These are phyloP conservation scores for Lachancea quebecensis DNA, from an alignment of 805 yeast genomes.

Conservation along the genomic window DNA sequence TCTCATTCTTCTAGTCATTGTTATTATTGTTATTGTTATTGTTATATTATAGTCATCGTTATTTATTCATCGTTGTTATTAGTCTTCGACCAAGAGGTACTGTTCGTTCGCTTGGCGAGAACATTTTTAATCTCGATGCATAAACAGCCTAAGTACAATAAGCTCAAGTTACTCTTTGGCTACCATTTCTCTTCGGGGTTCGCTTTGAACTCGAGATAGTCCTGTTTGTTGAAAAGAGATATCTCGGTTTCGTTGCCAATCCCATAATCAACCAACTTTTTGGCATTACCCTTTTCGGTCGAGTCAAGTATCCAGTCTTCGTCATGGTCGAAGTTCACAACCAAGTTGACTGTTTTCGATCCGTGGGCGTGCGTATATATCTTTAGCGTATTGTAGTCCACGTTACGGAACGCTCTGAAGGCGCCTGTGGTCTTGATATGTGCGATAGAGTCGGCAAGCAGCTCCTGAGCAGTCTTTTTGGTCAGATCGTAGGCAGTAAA, in stretches of 20 bases:
- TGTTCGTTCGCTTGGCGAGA: no score
- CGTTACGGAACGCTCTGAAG: conserved; percentile 75
- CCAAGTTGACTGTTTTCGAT: conserved; percentile 85
- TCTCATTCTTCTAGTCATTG: neutral
- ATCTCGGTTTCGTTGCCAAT: conserved; percentile 87
- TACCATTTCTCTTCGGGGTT: conserved; percentile 93
- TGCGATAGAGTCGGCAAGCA: conserved; percentile 46
- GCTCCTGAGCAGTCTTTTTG: conserved; percentile 54
- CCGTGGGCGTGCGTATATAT: conserved; percentile 94
- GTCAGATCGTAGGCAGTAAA: conserved; percentile 65
- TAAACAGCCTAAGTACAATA: no score
- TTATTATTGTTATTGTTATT: neutral
- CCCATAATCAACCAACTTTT: conserved; percentile 45
- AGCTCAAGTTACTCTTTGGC: no score
- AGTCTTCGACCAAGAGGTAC: neutral
- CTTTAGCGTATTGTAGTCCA: conserved; percentile 67
- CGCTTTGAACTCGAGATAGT: conserved; percentile 59
- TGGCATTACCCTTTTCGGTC: conserved; percentile 29
- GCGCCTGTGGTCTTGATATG: conserved; percentile 53
- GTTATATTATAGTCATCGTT: neutral
- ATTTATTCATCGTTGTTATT: conserved; percentile 4
- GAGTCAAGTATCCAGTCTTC: conserved; percentile 56
- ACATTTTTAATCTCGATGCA: no score
- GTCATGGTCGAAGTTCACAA: conserved; percentile 81
- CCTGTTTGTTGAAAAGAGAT: conserved; percentile 65